phyloP scores from a whole-genome alignment of 2,329 filamentous ascomycete genomes.

The Fusarium sp. region DNA sequence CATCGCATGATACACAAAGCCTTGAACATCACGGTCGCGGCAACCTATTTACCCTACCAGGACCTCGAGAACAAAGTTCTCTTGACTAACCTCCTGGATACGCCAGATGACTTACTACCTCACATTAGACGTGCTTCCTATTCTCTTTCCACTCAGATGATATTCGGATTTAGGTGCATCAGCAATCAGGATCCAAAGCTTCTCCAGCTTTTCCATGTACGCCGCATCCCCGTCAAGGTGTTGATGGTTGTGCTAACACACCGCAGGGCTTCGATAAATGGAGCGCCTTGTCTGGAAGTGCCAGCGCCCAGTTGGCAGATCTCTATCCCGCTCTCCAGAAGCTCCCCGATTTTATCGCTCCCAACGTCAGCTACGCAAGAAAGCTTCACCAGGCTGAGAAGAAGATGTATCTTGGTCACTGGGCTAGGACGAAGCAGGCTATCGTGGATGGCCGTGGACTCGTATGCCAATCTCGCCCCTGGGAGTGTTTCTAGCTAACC shows the following conservation, averaged over 20 bases:
- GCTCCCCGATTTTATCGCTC: not conserved
- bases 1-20: not conserved
- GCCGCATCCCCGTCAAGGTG: not conserved
- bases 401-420: not conserved
- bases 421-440: not conserved
- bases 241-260: not conserved
- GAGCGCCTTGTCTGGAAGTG: not conserved
- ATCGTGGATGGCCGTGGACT: not conserved
- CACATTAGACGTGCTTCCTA: not conserved
- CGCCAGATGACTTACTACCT: not conserved
- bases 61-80: not conserved
- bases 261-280: not conserved
- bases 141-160: not conserved
- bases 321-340: not conserved
- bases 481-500: not conserved
- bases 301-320: not conserved
- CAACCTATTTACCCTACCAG: not conserved
- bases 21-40: not conserved
- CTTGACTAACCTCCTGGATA: not conserved
- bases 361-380: not conserved
- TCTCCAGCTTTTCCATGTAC: not conserved
- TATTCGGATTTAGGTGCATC: not conserved
- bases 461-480: not conserved
- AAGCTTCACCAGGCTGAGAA: not conserved
- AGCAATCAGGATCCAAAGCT: not conserved